Evolutionary conservation across 768 basidiomycete genomes (phyloP), one percentile per base, ranked within the genome.

Genomic region (Mycena filopes): DNA sequence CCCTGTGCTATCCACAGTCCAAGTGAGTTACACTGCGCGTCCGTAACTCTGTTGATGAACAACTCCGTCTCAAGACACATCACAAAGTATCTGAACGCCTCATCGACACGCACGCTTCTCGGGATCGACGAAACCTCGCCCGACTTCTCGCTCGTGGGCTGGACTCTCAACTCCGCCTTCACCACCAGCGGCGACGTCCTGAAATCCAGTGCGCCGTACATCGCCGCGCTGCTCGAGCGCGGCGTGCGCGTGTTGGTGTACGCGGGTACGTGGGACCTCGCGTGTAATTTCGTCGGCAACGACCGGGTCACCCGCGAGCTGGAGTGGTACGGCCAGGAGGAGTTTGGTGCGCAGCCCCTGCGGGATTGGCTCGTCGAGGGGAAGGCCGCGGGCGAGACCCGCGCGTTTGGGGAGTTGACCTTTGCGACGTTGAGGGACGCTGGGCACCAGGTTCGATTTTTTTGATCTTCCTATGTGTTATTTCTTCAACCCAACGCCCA

Each of bases 281-380:
- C 81, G 31, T 84, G 83, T 68, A 89, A 89, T 68, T 84, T 82
- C 79, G 76, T 88, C 45, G 87, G 84, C 0, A 88, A 88, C 70
- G 82, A 86, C 67, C 77, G 77, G 9, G 86, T 86, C 85, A 79
- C 85, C 23, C 77, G 82, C 23, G 77, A 70, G 4, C 72, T 90
- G 40, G 80, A 87, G 31, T 90, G 88, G 89, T 78, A 79, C n/a
- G 87, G 87, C 4, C 73, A 81, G 62, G 74, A 77, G 36, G 79
- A 69, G 3, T 89, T 86, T 71, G 73, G 70, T 1, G 70, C 65
- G n/a, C 75, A 81, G 26, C 73, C 78, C 9, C 74, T 84, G 71
- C 73, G 78, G 26, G 80, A 83, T n/a, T 89, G 89, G 89, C 61
- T 70, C 2, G 72, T 86, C 11, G 76, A 83, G 41, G 83, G 81